Percentiles rank a stretch among this genome's conserved stretches.
Conservation (phyloP, 106 monocot genomes). For the Vanilla planifolia region DNA sequence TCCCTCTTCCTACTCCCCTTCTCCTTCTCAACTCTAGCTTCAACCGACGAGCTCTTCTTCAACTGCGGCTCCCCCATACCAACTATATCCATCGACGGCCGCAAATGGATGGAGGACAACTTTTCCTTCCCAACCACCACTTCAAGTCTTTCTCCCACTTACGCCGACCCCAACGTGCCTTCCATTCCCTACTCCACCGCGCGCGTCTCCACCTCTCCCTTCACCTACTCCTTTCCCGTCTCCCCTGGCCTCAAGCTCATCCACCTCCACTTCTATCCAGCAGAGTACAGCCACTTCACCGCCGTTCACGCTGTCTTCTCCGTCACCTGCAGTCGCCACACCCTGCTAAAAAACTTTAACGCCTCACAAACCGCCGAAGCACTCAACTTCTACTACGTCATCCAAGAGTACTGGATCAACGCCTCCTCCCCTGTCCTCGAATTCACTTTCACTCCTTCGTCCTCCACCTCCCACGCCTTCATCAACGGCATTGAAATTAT, state of each 20-base stretch:
- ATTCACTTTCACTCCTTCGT: conserved; percentile 18
- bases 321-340: conserved; percentile 25
- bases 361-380: conserved; percentile 28
- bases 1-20: neutral
- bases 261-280: conserved; percentile 64
- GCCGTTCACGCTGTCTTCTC: conserved; percentile 30
- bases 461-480: conserved; percentile 33
- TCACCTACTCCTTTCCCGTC: conserved; percentile 67
- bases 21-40: neutral
- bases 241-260: conserved; percentile 49
- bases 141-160: neutral
- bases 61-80: conserved; percentile 30
- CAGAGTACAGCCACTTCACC: conserved; percentile 20
- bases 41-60: conserved; percentile 22
- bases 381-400: conserved; percentile 17
- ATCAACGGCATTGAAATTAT: conserved; percentile 58
- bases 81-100: conserved; percentile 7
- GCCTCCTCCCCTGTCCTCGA: conserved; percentile 10
- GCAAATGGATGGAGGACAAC: conserved; percentile 41
- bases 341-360: conserved; percentile 49
- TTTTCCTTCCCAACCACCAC: conserved; percentile 9
- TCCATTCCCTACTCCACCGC: conserved; percentile 39
- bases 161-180: conserved; percentile 19
- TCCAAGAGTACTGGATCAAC: conserved; percentile 32
- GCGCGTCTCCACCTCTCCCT: conserved; percentile 55